phyloP scores from a whole-genome alignment of 2,329 filamentous ascomycete genomes.

The Coniochaeta prunicola region DNA sequence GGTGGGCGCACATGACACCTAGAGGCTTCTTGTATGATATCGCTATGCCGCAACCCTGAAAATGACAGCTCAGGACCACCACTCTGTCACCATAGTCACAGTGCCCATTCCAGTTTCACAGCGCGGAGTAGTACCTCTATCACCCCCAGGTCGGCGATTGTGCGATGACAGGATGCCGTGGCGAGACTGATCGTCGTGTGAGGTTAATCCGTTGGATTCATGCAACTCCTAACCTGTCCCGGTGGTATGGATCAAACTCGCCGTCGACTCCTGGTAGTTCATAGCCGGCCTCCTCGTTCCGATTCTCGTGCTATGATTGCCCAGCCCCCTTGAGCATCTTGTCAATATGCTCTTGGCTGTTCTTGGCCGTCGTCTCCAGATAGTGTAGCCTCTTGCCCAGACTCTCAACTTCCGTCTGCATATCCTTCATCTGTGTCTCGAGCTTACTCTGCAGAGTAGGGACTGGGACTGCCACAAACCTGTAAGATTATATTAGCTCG shows the following conservation, averaged over 20 bases:
- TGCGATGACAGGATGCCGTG: not conserved
- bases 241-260: not conserved
- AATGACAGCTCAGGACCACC: not conserved
- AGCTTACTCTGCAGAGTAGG: slow-evolving; percentile 69
- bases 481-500: slow-evolving; percentile 27
- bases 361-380: slow-evolving; percentile 90
- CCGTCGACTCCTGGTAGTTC: not conserved
- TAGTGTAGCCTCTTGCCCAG: slow-evolving; percentile 87
- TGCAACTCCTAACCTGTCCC: not conserved
- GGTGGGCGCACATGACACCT: too few species aligned
- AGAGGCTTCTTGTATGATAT: too few species aligned
- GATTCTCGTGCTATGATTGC: slow-evolving; percentile 8
- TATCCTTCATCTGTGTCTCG: slow-evolving; percentile 62
- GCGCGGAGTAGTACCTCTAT: not conserved
- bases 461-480: slow-evolving; percentile 80
- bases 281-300: not conserved
- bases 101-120: not conserved
- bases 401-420: slow-evolving; percentile 71
- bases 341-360: slow-evolving; percentile 85
- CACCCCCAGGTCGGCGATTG: not conserved
- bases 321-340: slow-evolving; percentile 62
- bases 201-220: slow-evolving; percentile 1
- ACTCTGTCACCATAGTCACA: not conserved
- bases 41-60: too few species aligned
- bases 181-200: not conserved